Percentiles rank a stretch among this genome's conserved stretches.
These are phyloP conservation scores for Epichloe festucae DNA, from an alignment of 2,329 filamentous ascomycete genomes.

Conservation along the genomic window DNA sequence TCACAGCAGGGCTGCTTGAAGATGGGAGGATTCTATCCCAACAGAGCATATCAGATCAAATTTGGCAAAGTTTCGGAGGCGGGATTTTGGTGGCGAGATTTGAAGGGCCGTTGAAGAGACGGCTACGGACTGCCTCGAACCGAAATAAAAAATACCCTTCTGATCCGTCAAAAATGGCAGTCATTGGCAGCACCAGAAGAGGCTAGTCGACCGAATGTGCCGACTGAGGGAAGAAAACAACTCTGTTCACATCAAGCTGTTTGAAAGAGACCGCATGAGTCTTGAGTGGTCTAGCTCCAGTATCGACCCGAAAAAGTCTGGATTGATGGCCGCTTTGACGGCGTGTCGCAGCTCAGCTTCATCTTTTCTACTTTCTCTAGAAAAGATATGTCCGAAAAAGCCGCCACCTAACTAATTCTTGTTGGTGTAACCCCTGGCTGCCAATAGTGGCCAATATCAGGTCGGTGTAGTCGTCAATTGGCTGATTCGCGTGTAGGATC, in stretches of 20 bases:
- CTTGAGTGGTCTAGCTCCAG: background rate
- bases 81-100: background rate
- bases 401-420: constrained; percentile 6
- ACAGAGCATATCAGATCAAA: background rate
- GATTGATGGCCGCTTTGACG: background rate
- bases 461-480: background rate
- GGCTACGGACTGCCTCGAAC: too few species aligned
- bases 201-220: background rate
- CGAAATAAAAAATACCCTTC: too few species aligned
- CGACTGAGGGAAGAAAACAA: background rate
- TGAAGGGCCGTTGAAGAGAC: background rate
- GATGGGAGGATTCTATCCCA: background rate
- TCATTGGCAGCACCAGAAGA: background rate
- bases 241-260: background rate
- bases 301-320: background rate
- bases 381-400: background rate
- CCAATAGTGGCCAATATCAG: constrained; percentile 2
- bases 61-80: background rate
- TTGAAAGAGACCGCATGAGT: background rate
- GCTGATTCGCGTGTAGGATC: background rate
- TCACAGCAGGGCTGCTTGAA: constrained; percentile 3
- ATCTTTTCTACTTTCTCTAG: background rate
- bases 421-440: constrained; percentile 8
- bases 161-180: too few species aligned
- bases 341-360: constrained; percentile 3